A percentile compares a stretch with the other conserved stretches of the same genome.
These are phyloP conservation scores for Hypoxylon sp. DNA, from an alignment of 2,329 filamentous ascomycete species.

Conservation along the genomic window DNA sequence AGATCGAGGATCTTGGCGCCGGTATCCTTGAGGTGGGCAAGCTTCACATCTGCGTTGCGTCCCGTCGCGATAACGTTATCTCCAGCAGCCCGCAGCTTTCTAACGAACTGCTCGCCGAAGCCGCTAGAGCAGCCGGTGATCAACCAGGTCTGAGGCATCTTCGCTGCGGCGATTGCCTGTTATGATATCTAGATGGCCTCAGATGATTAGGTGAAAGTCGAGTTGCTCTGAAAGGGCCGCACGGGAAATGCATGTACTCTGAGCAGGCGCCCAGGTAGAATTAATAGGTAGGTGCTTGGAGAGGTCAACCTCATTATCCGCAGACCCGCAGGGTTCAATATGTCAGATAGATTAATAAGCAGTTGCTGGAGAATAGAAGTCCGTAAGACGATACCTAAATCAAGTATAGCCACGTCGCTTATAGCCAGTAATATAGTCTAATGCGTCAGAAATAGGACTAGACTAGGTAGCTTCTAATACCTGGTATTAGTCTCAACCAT, in stretches of 20 bases:
- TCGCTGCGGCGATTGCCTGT: too few relatives aligned
- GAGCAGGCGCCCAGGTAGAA: not conserved
- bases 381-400: too few relatives aligned
- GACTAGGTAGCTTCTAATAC: not conserved
- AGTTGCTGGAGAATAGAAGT: not conserved
- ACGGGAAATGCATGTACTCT: not conserved
- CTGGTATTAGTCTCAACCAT: not conserved
- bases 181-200: not conserved
- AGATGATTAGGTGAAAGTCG: not conserved
- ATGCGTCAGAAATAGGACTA: not conserved
- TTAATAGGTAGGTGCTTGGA: not conserved
- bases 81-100: conserved; percentile 56
- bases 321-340: not conserved
- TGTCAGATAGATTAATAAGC: not conserved
- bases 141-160: conserved; percentile 55
- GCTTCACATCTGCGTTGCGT: conserved; percentile 55
- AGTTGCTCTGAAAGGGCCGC: not conserved
- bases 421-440: not conserved
- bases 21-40: conserved; percentile 56
- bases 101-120: conserved; percentile 58
- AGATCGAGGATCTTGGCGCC: conserved; percentile 53
- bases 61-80: conserved; percentile 61
- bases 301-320: too few relatives aligned
- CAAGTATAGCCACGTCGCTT: not conserved
- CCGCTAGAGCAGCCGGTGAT: conserved; percentile 63